These are phyloP conservation scores for Hypoxylon fragiforme DNA, from an alignment of 495 filamentous ascomycete species.

Conservation along the genomic window DNA sequence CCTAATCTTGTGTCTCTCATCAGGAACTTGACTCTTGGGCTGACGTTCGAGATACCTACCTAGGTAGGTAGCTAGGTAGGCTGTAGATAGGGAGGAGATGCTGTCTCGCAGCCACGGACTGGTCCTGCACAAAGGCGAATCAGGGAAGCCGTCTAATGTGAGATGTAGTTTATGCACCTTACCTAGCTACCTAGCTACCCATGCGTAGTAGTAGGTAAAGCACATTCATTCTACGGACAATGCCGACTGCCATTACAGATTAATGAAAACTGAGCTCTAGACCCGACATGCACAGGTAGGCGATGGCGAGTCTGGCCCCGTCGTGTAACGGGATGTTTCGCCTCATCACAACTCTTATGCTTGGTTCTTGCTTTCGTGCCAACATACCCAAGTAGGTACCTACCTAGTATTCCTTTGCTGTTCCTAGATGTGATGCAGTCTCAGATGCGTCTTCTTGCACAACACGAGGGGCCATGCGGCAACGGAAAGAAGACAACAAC, in stretches of 20 bases:
- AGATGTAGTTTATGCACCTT: conserved; percentile 10
- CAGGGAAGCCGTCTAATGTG: conserved; percentile 14
- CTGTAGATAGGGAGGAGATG: too few species aligned
- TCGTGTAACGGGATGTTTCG: conserved; percentile 17
- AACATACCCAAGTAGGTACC: too few species aligned
- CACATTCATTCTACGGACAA: too few species aligned
- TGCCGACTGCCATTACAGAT: too few species aligned
- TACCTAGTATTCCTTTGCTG: too few species aligned
- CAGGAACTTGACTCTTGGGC: too few species aligned
- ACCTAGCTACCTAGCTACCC: conserved; percentile 11
- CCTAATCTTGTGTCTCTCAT: too few species aligned
- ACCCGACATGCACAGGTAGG: conserved; percentile 3
- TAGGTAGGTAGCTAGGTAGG: too few species aligned
- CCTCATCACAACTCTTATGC: conserved; percentile 17
- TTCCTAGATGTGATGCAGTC: not conserved
- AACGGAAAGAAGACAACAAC: conserved; percentile 4
- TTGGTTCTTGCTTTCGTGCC: not conserved
- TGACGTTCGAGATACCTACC: not conserved
- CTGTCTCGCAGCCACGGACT: conserved; percentile 1
- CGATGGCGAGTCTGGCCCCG: not conserved
- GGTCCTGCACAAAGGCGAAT: conserved; percentile 17
- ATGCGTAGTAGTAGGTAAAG: too few species aligned
- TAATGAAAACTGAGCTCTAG: conserved; percentile 4
- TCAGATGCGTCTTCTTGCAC: conserved; percentile 5
- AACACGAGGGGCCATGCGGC: not conserved